These are phyloP conservation scores for Aspergillus clavatus DNA, from an alignment of 2,329 filamentous ascomycete genomes.

Conservation along the genomic window DNA sequence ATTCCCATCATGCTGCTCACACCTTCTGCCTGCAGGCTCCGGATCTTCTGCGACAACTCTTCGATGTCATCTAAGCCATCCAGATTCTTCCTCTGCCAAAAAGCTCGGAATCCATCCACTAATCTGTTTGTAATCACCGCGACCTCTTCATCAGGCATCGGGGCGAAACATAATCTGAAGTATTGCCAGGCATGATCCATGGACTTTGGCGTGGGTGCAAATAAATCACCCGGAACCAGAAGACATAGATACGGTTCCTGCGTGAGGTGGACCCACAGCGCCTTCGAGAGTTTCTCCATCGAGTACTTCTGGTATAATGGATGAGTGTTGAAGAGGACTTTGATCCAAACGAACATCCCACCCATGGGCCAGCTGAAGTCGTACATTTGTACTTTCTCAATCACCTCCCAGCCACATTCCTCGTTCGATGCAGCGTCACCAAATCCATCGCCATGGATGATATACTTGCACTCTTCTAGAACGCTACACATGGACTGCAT, in stretches of 20 bases:
- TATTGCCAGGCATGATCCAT: constrained; percentile 61
- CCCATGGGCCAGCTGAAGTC: constrained; percentile 75
- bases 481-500: constrained; percentile 74
- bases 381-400: constrained; percentile 69
- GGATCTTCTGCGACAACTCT: constrained; percentile 6
- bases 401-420: constrained; percentile 64
- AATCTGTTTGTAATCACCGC: constrained; percentile 59
- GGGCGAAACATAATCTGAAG: constrained; percentile 78
- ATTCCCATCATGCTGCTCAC: constrained; percentile 13
- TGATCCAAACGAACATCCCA: constrained; percentile 90
- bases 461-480: constrained; percentile 63
- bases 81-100: constrained; percentile 68
- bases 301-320: constrained; percentile 59
- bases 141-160: constrained; percentile 68
- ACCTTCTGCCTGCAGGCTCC: constrained; percentile 2
- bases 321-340: constrained; percentile 66
- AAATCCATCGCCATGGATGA: constrained; percentile 53
- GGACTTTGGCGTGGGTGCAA: constrained; percentile 62
- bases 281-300: constrained; percentile 54
- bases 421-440: constrained; percentile 31
- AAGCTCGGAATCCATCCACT: constrained; percentile 63
- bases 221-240: constrained; percentile 66
- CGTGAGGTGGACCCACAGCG: constrained; percentile 68
- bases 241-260: constrained; percentile 65
- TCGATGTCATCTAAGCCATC: constrained; percentile 25